Evolutionary conservation across 2,329 filamentous ascomycete genomes (phyloP).

Genomic region (Bipolaris zeicola): DNA sequence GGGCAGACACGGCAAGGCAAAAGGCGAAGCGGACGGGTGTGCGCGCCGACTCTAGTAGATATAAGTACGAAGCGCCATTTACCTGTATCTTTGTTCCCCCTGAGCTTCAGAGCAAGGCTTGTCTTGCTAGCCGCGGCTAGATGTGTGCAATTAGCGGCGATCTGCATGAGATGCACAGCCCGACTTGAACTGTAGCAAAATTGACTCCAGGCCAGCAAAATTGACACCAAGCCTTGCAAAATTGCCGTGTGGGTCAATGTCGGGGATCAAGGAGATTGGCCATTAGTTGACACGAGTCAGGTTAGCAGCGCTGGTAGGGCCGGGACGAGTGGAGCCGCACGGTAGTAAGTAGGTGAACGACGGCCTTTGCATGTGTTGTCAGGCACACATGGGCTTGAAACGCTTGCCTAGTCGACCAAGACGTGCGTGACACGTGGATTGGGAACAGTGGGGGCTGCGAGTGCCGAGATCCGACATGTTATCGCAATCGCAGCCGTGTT

Average conservation of each 20-base stretch:
- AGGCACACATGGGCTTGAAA: constrained; percentile 1
- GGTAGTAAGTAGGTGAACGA: neutral
- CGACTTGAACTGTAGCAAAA: neutral
- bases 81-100: constrained; percentile 10
- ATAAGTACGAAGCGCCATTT: constrained; percentile 9
- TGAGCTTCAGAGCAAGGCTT: constrained; percentile 15
- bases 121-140: constrained; percentile 12
- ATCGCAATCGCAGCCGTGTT: too few species aligned
- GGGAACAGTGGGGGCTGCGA: neutral
- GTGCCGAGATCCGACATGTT: neutral
- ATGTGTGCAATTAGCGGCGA: constrained; percentile 4
- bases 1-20: constrained; percentile 1
- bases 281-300: neutral
- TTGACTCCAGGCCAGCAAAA: constrained; percentile 4
- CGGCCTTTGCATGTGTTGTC: neutral
- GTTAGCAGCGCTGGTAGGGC: neutral
- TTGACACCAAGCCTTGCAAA: constrained; percentile 6
- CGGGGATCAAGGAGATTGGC: neutral
- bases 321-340: neutral
- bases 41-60: constrained; percentile 1
- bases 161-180: constrained; percentile 8
- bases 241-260: neutral
- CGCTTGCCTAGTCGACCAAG: constrained; percentile 1
- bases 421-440: constrained; percentile 2
- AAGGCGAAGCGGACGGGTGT: constrained; percentile 4